Evolutionary conservation across 148 eudicot genomes (phyloP), one percentile per base, ranked within the genome.

Genomic region (Linanthus parryae): DNA sequence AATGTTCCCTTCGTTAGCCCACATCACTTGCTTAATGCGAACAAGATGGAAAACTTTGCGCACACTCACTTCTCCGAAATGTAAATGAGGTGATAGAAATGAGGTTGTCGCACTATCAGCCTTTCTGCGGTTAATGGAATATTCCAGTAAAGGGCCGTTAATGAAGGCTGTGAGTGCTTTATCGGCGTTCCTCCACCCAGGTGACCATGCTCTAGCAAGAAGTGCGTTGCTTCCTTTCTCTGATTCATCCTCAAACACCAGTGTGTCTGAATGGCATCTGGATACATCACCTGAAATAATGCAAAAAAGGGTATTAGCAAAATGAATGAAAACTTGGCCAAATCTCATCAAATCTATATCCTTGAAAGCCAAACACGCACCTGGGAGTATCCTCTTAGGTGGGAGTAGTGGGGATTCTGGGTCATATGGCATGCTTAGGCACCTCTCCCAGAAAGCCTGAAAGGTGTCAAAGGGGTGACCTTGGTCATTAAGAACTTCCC

Each of bases 151-250:
- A 16, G 94, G 75, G 28, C 99, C 99, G 29, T 88, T 92, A 34
- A 84, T 68, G 72, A 92, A 88, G 34, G 85, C 54, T 4, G 85
- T 73, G 31, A 88, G 85, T 34, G 96, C 88, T 76, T 88, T 87
- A 56, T 92, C 91, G 26, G 88, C 99, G 50, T 67, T 87, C 72
- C 81, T 87, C 99, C 99, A 92, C 27, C 99, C 99, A 8, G 96
- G 99, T 29, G 99, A 84, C 99, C 99, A 92, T 61, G 99, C 91
- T 22, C 99, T 79, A 56, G 99, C 96, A 45, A 92, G 95, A 60
- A 92, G 90, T 21, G 99, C 99, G 63, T 92, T 92, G 68, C 99
- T 87, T 64, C 82, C 96, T 66, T 70, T 88, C 48, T 92, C 99
- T 9, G 77, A 75, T 18, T 92, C 99, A 57, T 82, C 83, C 67